A percentile compares a stretch with the other conserved stretches of the same genome.
Evolutionary conservation across 306 rosid species (phyloP).

Genomic region (Medicago truncatula): DNA sequence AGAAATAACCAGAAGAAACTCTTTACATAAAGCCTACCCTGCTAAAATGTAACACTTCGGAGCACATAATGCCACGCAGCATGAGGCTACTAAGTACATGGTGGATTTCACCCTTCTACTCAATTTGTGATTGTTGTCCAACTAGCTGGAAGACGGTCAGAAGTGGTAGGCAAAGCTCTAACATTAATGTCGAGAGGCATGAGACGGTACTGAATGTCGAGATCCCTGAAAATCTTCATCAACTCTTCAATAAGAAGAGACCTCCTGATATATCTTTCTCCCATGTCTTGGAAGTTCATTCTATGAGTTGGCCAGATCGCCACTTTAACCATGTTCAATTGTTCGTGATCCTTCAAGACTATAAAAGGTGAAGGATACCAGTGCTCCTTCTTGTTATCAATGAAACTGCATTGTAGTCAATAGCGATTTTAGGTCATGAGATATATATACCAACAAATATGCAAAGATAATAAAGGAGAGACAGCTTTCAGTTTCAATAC

Average conservation of each 20-base stretch:
- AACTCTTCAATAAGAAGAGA: conserved; percentile 76
- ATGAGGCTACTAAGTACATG: neutral
- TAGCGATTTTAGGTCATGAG: conserved; percentile 4
- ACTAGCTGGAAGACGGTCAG: conserved; percentile 60
- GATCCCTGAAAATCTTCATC: conserved; percentile 70
- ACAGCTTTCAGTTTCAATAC: conserved; percentile 4
- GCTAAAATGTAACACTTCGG: conserved; percentile 27
- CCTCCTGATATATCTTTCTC: conserved; percentile 75
- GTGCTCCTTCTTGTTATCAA: conserved; percentile 85
- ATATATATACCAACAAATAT: neutral
- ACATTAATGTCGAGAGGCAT: conserved; percentile 70
- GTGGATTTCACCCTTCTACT: conserved; percentile 31
- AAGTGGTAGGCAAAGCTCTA: conserved; percentile 61
- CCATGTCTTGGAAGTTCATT: conserved; percentile 88
- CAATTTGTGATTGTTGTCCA: conserved; percentile 52
- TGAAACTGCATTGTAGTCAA: conserved; percentile 59
- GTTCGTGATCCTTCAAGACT: conserved; percentile 65
- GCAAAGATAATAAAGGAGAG: neutral
- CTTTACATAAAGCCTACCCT: conserved; percentile 42
- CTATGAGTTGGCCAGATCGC: conserved; percentile 78
- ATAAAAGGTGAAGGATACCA: conserved; percentile 77
- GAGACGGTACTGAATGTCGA: conserved; percentile 78
- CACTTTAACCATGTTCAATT: conserved; percentile 55
- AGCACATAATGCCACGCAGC: conserved; percentile 24
- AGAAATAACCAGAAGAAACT: neutral